A percentile compares a stretch with the other conserved stretches of the same genome.
Conservation (phyloP, 495 filamentous ascomycete genomes). For the Aspergillus conjunctus region DNA sequence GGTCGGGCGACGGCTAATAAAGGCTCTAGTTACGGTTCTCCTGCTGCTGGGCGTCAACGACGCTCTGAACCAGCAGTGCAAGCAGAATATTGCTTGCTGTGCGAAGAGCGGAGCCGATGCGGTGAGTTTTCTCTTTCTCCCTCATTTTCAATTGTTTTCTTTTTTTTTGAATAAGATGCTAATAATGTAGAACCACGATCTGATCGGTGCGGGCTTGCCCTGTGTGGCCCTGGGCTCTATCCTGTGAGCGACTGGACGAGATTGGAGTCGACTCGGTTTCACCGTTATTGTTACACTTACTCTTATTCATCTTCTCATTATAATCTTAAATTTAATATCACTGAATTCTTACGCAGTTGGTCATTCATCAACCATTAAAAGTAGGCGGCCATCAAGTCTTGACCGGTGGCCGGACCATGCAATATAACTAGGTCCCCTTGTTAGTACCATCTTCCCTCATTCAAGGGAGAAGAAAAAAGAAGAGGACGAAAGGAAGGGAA, state of each 20-base stretch:
- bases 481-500: not conserved
- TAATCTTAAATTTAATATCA: not conserved
- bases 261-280: not conserved
- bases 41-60: conserved; percentile 43
- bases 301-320: not conserved
- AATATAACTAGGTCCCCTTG: conserved; percentile 25
- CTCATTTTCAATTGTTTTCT: not conserved
- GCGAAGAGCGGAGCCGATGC: conserved; percentile 44
- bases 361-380: not conserved
- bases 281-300: not conserved
- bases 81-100: conserved; percentile 58
- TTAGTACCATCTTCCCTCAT: conserved; percentile 8
- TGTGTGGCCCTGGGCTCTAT: conserved; percentile 52
- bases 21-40: conserved; percentile 32
- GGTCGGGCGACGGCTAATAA: conserved; percentile 24
- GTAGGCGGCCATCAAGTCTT: conserved; percentile 17
- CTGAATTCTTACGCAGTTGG: not conserved
- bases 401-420: conserved; percentile 33
- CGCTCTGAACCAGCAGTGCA: conserved; percentile 52
- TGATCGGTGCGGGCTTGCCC: conserved; percentile 51
- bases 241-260: conserved; percentile 36
- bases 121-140: conserved; percentile 28
- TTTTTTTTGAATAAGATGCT: not conserved
- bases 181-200: conserved; percentile 32
- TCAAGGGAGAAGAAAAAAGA: too few relatives aligned